phyloP scores from a whole-genome alignment of 352 stramenopile genomes.

The Elongisporangium undulatum region DNA sequence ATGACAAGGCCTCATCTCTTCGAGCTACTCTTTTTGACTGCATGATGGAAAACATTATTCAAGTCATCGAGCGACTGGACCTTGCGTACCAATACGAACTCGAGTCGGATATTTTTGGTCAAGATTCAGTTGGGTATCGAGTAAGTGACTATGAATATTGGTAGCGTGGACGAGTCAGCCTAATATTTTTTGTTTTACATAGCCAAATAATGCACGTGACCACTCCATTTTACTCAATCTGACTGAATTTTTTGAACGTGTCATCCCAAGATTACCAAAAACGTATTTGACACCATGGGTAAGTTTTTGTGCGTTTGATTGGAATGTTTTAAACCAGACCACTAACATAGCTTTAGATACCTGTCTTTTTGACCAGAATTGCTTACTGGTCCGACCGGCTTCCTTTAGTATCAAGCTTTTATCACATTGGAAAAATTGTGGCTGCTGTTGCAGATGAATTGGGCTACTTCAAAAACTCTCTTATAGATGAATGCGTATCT shows the following conservation, averaged over 20 bases:
- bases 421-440: constrained; percentile 50
- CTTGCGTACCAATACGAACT: constrained; percentile 67
- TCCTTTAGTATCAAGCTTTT: constrained; percentile 59
- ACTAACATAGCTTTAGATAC: constrained; percentile 17
- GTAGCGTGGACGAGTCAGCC: neutral
- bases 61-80: constrained; percentile 51
- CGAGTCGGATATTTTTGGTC: constrained; percentile 27
- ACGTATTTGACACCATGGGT: constrained; percentile 41
- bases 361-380: constrained; percentile 27
- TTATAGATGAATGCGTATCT: neutral
- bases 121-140: constrained; percentile 43
- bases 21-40: constrained; percentile 43
- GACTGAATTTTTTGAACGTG: constrained; percentile 65
- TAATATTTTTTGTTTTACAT: constrained; percentile 1
- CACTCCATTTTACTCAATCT: constrained; percentile 82
- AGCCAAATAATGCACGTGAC: constrained; percentile 65
- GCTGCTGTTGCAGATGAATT: constrained; percentile 18
- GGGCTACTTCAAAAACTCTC: constrained; percentile 17
- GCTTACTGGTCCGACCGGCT: constrained; percentile 19
- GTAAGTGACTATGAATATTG: constrained; percentile 23
- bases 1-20: constrained; percentile 9
- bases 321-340: neutral
- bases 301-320: constrained; percentile 12
- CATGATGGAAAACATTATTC: constrained; percentile 37
- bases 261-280: constrained; percentile 29